phyloP scores from a whole-genome alignment of 164 flowering plant genomes.

The Macadamia integrifolia region DNA sequence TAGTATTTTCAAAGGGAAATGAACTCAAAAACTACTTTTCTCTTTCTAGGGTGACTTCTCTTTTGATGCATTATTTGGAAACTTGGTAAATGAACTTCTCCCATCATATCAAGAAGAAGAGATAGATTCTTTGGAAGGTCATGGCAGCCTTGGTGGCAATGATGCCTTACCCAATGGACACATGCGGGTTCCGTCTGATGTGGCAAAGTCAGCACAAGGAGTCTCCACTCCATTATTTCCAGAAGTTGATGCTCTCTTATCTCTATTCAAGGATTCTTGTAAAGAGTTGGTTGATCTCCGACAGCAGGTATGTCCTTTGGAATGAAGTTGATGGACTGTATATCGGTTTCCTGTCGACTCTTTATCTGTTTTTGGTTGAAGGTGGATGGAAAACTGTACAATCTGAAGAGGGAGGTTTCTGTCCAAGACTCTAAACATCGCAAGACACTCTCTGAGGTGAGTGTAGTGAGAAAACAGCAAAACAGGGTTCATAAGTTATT shows the following conservation, averaged over 20 bases:
- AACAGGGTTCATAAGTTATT: not conserved
- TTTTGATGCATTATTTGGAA: slow-evolving; percentile 94
- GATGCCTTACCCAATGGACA: slow-evolving; percentile 69
- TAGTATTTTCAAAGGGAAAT: not conserved
- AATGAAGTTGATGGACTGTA: not conserved
- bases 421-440: slow-evolving; percentile 90
- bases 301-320: slow-evolving; percentile 45
- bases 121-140: slow-evolving; percentile 60
- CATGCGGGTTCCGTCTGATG: slow-evolving; percentile 44
- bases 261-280: slow-evolving; percentile 82
- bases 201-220: slow-evolving; percentile 44
- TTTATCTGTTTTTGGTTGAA: slow-evolving; percentile 23
- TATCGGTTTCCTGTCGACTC: not conserved
- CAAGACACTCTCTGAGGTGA: slow-evolving; percentile 89
- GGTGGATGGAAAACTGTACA: slow-evolving; percentile 75
- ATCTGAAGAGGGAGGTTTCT: slow-evolving; percentile 82
- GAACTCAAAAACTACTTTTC: slow-evolving; percentile 2
- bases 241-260: slow-evolving; percentile 77
- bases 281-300: slow-evolving; percentile 80
- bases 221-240: slow-evolving; percentile 67
- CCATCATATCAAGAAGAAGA: slow-evolving; percentile 85
- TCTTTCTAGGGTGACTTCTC: slow-evolving; percentile 82
- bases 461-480: slow-evolving; percentile 7
- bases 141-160: slow-evolving; percentile 30
- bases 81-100: slow-evolving; percentile 76